Conservation (phyloP, 345 rosid species). For the Bretschneidera sinensis region DNA sequence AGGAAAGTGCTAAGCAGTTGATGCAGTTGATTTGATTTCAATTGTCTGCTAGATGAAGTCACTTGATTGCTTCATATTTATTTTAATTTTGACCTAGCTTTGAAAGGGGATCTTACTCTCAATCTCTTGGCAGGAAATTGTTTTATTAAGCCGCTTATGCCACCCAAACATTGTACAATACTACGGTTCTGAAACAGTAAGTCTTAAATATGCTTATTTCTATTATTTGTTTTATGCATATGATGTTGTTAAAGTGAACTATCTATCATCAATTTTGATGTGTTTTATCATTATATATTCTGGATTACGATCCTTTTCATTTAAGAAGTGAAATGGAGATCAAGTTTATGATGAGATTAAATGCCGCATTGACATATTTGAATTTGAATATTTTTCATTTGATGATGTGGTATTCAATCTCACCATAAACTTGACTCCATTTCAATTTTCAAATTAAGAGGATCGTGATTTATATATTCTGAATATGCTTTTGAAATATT, state of each 20-base stretch:
- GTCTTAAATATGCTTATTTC: conserved; percentile 12
- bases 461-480: too few relatives aligned
- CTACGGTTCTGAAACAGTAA: conserved; percentile 67
- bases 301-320: too few relatives aligned
- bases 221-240: not conserved
- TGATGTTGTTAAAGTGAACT: not conserved
- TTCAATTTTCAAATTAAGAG: too few relatives aligned
- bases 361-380: too few relatives aligned
- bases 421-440: too few relatives aligned
- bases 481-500: too few relatives aligned
- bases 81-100: not conserved
- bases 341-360: too few relatives aligned
- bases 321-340: too few relatives aligned
- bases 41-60: not conserved
- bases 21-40: conserved; percentile 37
- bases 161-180: conserved; percentile 79
- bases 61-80: conserved; percentile 4
- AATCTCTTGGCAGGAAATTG: conserved; percentile 51
- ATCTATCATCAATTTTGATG: not conserved
- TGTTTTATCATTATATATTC: not conserved
- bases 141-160: conserved; percentile 52
- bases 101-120: conserved; percentile 1
- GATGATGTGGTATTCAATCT: too few relatives aligned
- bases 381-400: too few relatives aligned
- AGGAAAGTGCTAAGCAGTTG: conserved; percentile 62